Percentiles rank a stretch among this genome's conserved stretches.
Evolutionary conservation across 495 filamentous ascomycete genomes (phyloP).

Genomic region (Xylaria nigripes): DNA sequence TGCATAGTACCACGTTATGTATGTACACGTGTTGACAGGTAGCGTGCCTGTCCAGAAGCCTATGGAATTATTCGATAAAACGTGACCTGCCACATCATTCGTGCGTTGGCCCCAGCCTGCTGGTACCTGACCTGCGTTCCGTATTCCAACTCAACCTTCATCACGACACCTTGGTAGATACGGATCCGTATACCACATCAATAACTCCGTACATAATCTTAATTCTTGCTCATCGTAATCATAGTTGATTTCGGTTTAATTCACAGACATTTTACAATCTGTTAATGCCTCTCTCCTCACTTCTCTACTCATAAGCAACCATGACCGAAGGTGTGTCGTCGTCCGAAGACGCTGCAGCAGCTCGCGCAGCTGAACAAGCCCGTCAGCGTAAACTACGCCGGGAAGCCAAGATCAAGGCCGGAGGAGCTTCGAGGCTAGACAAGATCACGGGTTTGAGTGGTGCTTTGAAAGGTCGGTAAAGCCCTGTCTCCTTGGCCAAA

Average conservation of each 20-base stretch:
- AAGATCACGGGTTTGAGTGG: conserved; percentile 76
- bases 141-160: no score
- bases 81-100: background rate
- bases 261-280: background rate
- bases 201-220: no score
- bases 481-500: background rate
- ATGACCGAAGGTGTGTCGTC: conserved; percentile 19
- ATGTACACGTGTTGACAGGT: no score
- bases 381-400: conserved; percentile 82
- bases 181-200: no score
- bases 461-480: conserved; percentile 44
- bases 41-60: background rate
- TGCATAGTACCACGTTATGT: no score
- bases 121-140: background rate
- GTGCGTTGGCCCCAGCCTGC: background rate
- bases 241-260: background rate
- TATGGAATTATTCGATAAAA: background rate
- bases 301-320: background rate
- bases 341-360: conserved; percentile 41
- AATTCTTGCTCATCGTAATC: background rate
- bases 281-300: background rate
- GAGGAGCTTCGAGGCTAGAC: conserved; percentile 68
- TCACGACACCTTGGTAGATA: no score
- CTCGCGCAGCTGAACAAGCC: conserved; percentile 66
- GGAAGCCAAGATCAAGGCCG: conserved; percentile 81